These are phyloP conservation scores for Climacium dendroides DNA, from an alignment of 225 moss, liverwort and hornwort species.

Conservation along the genomic window DNA sequence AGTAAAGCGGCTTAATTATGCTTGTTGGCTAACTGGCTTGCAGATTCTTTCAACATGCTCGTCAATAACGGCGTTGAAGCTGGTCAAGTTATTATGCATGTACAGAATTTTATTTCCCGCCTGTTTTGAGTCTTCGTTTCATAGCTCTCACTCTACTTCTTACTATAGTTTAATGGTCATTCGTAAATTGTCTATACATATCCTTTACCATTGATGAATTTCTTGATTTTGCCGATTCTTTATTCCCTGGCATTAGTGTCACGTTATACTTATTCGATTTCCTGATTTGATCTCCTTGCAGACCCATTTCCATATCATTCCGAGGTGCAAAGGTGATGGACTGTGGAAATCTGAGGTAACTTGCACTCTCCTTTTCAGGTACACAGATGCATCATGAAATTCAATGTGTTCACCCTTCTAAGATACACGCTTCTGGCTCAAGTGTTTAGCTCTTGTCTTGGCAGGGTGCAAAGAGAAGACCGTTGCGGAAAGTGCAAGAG, in stretches of 20 bases:
- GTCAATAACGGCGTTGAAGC: constrained; percentile 56
- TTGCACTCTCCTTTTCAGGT: background rate
- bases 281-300: background rate
- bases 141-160: background rate
- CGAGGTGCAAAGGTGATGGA: constrained; percentile 44
- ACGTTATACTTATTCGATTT: background rate
- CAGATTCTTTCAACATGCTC: constrained; percentile 68
- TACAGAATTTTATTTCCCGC: background rate
- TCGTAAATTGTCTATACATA: background rate
- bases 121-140: background rate
- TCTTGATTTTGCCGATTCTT: background rate
- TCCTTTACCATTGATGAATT: background rate
- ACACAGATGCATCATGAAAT: background rate
- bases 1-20: background rate
- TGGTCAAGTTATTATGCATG: constrained; percentile 65
- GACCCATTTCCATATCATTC: constrained; percentile 61
- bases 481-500: constrained; percentile 21
- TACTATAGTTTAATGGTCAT: too few species aligned
- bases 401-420: background rate
- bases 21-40: background rate
- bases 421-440: background rate
- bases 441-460: background rate
- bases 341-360: constrained; percentile 49
- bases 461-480: constrained; percentile 23
- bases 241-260: background rate